These are phyloP conservation scores for Trichophyton mentagrophytes DNA, from an alignment of 2,329 filamentous ascomycete genomes.

Conservation along the genomic window DNA sequence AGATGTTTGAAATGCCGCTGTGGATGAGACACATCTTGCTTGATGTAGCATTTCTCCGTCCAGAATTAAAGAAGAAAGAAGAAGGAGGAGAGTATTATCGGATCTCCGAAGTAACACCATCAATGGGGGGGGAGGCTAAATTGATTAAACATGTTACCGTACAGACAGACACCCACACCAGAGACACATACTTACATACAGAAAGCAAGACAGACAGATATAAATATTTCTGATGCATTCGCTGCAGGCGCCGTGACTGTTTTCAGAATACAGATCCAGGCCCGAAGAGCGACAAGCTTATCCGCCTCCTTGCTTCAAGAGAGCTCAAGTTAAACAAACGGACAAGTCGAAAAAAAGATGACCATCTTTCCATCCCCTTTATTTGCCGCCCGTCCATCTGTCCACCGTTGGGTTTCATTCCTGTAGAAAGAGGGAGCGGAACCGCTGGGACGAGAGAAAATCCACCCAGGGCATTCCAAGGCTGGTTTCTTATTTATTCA, in stretches of 20 bases:
- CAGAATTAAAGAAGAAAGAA: not conserved
- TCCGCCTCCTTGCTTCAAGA: not conserved
- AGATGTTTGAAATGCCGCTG: slow-evolving; percentile 1
- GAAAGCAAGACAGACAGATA: not conserved
- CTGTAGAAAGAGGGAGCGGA: not conserved
- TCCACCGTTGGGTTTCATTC: not conserved
- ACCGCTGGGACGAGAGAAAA: not conserved
- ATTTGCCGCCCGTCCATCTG: not conserved
- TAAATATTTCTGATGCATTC: not conserved
- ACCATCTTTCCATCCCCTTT: not conserved
- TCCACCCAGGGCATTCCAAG: not conserved
- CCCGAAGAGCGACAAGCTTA: not conserved
- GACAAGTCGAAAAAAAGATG: not conserved
- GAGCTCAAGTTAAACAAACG: not conserved
- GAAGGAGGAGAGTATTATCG: not conserved
- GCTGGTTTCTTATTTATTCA: not conserved
- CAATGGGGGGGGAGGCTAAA: not conserved
- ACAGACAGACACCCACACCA: no score
- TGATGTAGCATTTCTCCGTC: not conserved
- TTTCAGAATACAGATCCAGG: not conserved
- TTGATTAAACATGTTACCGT: not conserved
- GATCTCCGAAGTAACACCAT: not conserved
- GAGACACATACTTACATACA: no score
- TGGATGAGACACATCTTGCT: not conserved
- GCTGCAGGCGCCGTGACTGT: not conserved